Base-by-base conservation (phyloP, 768 basidiomycete species). In the Solioccasus polychromus region DNA sequence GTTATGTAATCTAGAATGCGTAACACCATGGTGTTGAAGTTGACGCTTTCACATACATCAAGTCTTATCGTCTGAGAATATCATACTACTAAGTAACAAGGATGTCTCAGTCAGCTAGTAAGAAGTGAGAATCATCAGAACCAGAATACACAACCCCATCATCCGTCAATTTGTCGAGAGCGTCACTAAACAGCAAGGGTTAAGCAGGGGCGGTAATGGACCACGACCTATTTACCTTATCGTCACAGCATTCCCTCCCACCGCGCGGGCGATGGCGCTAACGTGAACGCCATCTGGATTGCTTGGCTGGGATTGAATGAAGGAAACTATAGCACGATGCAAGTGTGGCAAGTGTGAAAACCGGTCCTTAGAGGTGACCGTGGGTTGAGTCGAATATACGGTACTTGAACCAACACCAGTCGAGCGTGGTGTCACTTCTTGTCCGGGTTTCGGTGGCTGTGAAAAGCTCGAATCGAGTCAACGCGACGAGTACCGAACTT, bases 71-170 rank as follows among this genome's bases (percentile, higher is more conserved):
- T n/a, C n/a, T n/a, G n/a, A n/a, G n/a, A n/a, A n/a, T n/a, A n/a
- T n/a, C n/a, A n/a, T n/a, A n/a, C n/a, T n/a, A n/a, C n/a, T n/a
- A n/a, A n/a, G n/a, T n/a, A 18, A 26, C 30, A 25, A 43, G 30
- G 3, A 35, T 9, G 18, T 35, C 12, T 24, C 9, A 22, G 47
- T 39, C 74, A 40, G 79, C 79, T 35, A 8, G 86, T 60, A 28
- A 74, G 69, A 82, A 86, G 56, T 90, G 88, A n/a, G 78, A 85
- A 51, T 92, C 90, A 57, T 92, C 85, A 31, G 83, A 77, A 1
- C 89, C 90, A 43, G 79, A 85, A 64, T 78, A 97, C 45, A 94
- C 74, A 51, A 78, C 68, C 0, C 93, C 93, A 1, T 88, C 83
- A 42, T 85, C 82, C 75, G 91, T 83, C 42, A 97, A 73, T 41